Evolutionary conservation across 768 basidiomycete genomes (phyloP), one percentile per base, ranked within the genome.

Genomic region (Hericium rajendrae): DNA sequence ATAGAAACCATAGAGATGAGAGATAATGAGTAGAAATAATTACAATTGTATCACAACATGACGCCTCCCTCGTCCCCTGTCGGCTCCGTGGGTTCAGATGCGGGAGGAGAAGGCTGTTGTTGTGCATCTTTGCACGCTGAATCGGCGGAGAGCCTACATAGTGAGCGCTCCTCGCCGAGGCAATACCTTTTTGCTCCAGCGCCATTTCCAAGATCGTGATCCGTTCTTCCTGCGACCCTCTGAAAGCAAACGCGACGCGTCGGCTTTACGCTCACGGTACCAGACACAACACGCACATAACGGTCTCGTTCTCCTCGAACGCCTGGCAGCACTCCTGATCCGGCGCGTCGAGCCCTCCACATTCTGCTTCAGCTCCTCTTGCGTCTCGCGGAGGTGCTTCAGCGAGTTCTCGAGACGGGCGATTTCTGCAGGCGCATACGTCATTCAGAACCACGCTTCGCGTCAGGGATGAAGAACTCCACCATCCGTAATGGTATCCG

Each of bases 151-250:
- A 32, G 26, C 26, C 26, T 26, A 26, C 26, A 26, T 26, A 26
- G 26, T 26, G 26, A 4, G 26, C 26, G 26, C 26, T 26, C 26
- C 26, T 26, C 26, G 69, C 54, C 18, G 63, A 54, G 18, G 82
- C 68, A 3, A 55, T 43, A 6, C 84, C 84, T 63, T 85, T 86
- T 63, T 83, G 76, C n/a, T 72, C 69, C 57, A 88, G 70, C 12
- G 84, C 86, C 61, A 83, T 69, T 66, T 78, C 82, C 52, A 89
- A 74, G 57, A 90, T 87, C 22, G 70, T 69, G 59, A 89, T 80
- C 6, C 87, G 77, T 65, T 92, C 90, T 64, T 86, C 79, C 70
- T 91, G 90, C 8, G 89, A 88, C 6, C 78, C 85, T 60, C 90
- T 91, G 32, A 57, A 26, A 50, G 28, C 39, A 48, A 32, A 38